A percentile compares a stretch with the other conserved stretches of the same genome.
These are phyloP conservation scores for Trametes versicolor DNA, from an alignment of 1,284 basidiomycete genomes.

Conservation along the genomic window DNA sequence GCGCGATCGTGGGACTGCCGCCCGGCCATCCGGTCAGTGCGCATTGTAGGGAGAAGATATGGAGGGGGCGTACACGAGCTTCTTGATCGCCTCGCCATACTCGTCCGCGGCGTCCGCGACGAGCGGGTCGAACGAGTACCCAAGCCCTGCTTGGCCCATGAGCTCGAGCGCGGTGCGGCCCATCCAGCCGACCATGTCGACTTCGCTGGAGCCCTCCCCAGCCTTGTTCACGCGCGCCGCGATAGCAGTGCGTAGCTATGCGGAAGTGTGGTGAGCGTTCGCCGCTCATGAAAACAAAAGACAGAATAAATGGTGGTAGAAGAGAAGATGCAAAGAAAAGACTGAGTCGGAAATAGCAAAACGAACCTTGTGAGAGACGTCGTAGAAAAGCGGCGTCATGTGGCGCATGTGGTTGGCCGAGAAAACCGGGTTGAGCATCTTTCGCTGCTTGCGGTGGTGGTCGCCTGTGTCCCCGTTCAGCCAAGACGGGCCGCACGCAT, in stretches of 20 bases:
- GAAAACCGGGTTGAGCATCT: constrained; percentile 42
- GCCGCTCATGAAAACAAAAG: background rate
- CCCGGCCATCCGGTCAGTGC: too few species aligned
- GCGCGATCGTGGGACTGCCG: constrained; percentile 11
- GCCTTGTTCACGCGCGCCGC: constrained; percentile 17
- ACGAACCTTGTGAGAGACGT: constrained; percentile 21
- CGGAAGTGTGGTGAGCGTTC: background rate
- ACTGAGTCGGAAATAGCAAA: background rate
- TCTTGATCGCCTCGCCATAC: constrained; percentile 42
- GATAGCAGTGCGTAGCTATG: constrained; percentile 37
- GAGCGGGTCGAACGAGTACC: constrained; percentile 49
- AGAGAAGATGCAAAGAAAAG: background rate
- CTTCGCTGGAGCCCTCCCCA: constrained; percentile 20
- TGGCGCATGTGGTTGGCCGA: constrained; percentile 38
- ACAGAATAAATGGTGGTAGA: background rate
- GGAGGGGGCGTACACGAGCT: constrained; percentile 36
- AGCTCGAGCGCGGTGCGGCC: constrained; percentile 48
- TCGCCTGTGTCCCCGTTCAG: constrained; percentile 15
- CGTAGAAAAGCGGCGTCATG: constrained; percentile 39
- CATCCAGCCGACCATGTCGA: constrained; percentile 48
- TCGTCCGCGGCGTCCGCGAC: constrained; percentile 34
- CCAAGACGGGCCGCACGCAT: too few species aligned
- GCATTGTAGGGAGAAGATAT: background rate
- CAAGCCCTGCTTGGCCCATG: constrained; percentile 48
- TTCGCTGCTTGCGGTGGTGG: constrained; percentile 30